Evolutionary conservation across 352 stramenopile species (phyloP).

Genomic region (Phytophthora crassamura): DNA sequence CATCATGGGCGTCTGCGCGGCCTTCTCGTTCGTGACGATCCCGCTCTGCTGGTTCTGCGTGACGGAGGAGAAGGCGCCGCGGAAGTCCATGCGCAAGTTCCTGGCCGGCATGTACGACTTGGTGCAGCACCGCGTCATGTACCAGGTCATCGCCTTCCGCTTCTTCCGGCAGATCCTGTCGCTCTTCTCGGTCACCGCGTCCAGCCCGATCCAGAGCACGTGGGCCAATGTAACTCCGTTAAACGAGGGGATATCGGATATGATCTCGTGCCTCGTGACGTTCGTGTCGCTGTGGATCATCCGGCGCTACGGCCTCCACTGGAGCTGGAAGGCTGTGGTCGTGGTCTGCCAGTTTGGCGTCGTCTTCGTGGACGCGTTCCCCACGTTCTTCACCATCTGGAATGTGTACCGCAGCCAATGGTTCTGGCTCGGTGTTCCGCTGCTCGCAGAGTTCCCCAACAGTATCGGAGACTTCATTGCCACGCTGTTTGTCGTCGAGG

Average conservation of each 20-base stretch:
- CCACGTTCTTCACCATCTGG: conserved; percentile 72
- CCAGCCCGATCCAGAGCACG: conserved; percentile 50
- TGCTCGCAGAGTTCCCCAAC: conserved; percentile 59
- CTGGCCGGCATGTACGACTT: conserved; percentile 48
- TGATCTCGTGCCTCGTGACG: conserved; percentile 51
- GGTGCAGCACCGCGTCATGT: conserved; percentile 57
- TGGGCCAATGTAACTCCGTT: conserved; percentile 67
- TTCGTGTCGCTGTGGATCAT: conserved; percentile 51
- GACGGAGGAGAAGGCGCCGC: conserved; percentile 38
- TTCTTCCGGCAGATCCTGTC: conserved; percentile 61
- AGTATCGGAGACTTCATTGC: conserved; percentile 54
- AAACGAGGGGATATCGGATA: conserved; percentile 59
- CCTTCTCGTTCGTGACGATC: conserved; percentile 47
- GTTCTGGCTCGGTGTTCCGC: conserved; percentile 68
- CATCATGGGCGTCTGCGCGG: conserved; percentile 52
- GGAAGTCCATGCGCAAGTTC: conserved; percentile 48
- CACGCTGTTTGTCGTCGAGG: conserved; percentile 59
- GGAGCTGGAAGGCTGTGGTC: conserved; percentile 60
- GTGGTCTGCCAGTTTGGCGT: conserved; percentile 50
- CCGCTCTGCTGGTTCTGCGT: conserved; percentile 56
- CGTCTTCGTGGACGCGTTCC: conserved; percentile 52
- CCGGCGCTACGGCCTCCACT: conserved; percentile 54
- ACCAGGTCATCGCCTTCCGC: conserved; percentile 58
- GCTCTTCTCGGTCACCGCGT: conserved; percentile 57
- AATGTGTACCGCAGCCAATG: conserved; percentile 72